Conservation (phyloP, 768 basidiomycete genomes). For the Rhizopogon vinicolor region DNA sequence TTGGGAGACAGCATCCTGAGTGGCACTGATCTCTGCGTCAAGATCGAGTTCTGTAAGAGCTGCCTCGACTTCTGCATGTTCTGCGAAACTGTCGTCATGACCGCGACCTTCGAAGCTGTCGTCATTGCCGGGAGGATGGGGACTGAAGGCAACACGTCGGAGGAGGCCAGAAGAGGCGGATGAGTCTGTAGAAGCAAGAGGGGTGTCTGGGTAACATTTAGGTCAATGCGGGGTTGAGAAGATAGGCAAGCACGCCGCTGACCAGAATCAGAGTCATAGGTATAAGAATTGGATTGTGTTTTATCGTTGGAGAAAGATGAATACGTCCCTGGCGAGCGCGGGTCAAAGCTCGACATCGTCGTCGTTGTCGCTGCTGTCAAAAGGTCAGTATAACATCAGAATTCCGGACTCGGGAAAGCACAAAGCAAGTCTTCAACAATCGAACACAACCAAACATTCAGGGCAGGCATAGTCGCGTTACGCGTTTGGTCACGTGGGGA, state of each 20-base stretch:
- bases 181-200: slow-evolving; percentile 41
- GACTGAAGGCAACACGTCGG: slow-evolving; percentile 11
- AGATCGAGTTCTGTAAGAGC: slow-evolving; percentile 64
- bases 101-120: slow-evolving; percentile 9
- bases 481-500: slow-evolving; percentile 31
- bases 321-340: slow-evolving; percentile 59
- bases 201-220: slow-evolving; percentile 32
- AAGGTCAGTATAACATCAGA: slow-evolving; percentile 1
- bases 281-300: slow-evolving; percentile 38
- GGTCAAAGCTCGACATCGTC: slow-evolving; percentile 30
- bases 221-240: background rate
- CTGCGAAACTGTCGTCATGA: slow-evolving; percentile 21
- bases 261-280: slow-evolving; percentile 52
- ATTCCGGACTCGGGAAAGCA: slow-evolving; percentile 16
- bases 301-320: slow-evolving; percentile 48
- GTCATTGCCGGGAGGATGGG: slow-evolving; percentile 1
- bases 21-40: slow-evolving; percentile 62
- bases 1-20: slow-evolving; percentile 60
- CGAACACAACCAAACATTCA: slow-evolving; percentile 25
- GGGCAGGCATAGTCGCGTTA: slow-evolving; percentile 35
- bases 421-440: slow-evolving; percentile 30
- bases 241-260: slow-evolving; percentile 10
- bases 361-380: background rate
- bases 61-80: slow-evolving; percentile 58
- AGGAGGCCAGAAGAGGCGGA: background rate